A percentile compares a stretch with the other conserved stretches of the same genome.
Evolutionary conservation across 2,329 filamentous ascomycete genomes (phyloP).

Genomic region (Talaromyces sp.): DNA sequence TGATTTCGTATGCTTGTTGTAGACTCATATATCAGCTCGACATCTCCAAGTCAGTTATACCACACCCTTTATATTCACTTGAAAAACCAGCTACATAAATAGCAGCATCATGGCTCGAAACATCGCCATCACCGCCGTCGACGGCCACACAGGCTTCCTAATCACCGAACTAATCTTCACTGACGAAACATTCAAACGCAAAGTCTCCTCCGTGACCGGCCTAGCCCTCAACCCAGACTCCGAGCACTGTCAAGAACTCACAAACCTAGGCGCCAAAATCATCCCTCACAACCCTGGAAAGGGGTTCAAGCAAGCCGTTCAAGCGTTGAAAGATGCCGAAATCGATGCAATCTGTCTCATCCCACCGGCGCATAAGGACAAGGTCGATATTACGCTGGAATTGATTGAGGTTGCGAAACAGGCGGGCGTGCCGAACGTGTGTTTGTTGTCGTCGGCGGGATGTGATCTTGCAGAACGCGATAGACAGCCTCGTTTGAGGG

Average conservation of each 20-base stretch:
- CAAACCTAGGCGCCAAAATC: constrained; percentile 39
- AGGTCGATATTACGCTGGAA: constrained; percentile 44
- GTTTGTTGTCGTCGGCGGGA: constrained; percentile 46
- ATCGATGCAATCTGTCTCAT: constrained; percentile 48
- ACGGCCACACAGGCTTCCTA: too few species aligned
- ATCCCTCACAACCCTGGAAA: constrained; percentile 40
- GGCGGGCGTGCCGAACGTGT: constrained; percentile 42
- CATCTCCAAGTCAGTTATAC: too few species aligned
- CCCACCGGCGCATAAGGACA: constrained; percentile 45
- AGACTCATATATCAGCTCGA: too few species aligned
- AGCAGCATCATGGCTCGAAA: too few species aligned
- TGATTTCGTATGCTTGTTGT: not conserved
- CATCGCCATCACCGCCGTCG: too few species aligned
- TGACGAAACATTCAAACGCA: too few species aligned
- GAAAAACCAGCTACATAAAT: too few species aligned
- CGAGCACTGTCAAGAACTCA: constrained; percentile 38
- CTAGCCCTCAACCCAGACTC: constrained; percentile 39
- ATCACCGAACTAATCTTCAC: too few species aligned
- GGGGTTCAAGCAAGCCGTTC: constrained; percentile 31
- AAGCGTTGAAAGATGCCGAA: constrained; percentile 39
- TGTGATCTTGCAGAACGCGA: constrained; percentile 47
- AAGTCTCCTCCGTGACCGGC: constrained; percentile 37
- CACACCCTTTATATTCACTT: too few species aligned
- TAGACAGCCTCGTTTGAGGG: constrained; percentile 46
- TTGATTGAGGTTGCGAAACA: constrained; percentile 43